A percentile compares a stretch with the other conserved stretches of the same genome.
These are phyloP conservation scores for Luffa acutangula DNA, from an alignment of 306 rosid genomes.

Conservation along the genomic window DNA sequence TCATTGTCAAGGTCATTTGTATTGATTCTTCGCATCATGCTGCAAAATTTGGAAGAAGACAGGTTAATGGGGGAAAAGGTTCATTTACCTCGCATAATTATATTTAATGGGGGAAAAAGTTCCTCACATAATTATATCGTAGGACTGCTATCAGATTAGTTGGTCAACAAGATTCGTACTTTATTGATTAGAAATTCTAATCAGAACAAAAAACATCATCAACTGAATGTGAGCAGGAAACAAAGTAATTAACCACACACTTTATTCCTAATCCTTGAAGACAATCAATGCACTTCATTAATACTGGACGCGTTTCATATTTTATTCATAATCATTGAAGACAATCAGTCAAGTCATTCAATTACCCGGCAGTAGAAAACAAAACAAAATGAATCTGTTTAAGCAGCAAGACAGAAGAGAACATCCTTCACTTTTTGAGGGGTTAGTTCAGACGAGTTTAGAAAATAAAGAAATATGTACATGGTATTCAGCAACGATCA, in stretches of 20 bases:
- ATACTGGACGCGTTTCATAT: background rate
- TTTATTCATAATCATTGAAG: background rate
- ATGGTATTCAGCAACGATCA: background rate
- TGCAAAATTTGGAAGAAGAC: slow-evolving; percentile 14
- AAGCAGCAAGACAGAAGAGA: background rate
- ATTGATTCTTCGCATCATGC: slow-evolving; percentile 52
- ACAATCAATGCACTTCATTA: background rate
- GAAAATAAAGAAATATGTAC: background rate
- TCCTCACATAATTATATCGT: background rate
- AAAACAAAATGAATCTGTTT: background rate
- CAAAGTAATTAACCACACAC: background rate
- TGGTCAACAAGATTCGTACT: background rate
- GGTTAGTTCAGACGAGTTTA: background rate
- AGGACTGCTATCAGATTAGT: background rate
- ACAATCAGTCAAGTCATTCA: background rate
- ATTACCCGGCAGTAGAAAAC: background rate
- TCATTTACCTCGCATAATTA: background rate
- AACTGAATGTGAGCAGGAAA: background rate
- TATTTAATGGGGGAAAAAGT: background rate
- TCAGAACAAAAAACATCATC: background rate
- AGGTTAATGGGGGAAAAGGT: background rate
- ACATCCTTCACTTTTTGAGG: background rate
- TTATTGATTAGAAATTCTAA: background rate
- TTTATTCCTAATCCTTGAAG: background rate
- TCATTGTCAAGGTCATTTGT: slow-evolving; percentile 63